Percentiles rank a stretch among this genome's conserved stretches.
Conservation (phyloP, 179 eudicot genomes). For the Spinacia oleracea region DNA sequence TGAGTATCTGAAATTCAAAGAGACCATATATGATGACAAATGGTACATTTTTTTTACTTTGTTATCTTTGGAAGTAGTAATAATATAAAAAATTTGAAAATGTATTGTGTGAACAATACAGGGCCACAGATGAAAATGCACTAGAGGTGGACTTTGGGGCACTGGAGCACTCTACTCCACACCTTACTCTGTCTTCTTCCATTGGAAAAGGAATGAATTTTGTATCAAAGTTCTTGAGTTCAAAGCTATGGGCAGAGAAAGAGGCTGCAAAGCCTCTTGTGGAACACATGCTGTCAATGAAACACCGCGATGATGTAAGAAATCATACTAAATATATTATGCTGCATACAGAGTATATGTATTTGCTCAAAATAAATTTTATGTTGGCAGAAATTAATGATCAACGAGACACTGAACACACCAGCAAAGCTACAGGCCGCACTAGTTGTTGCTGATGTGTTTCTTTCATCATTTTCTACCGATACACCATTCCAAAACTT, state of each 20-base stretch:
- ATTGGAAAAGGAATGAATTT: conserved; percentile 78
- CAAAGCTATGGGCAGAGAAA: conserved; percentile 51
- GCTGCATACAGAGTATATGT: background rate
- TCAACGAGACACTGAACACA: conserved; percentile 68
- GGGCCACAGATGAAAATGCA: conserved; percentile 85
- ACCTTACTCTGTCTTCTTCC: conserved; percentile 64
- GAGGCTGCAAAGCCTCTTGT: conserved; percentile 75
- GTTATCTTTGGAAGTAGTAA: background rate
- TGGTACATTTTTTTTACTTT: conserved; percentile 42
- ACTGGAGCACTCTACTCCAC: conserved; percentile 55
- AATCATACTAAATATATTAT: background rate
- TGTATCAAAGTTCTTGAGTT: conserved; percentile 61
- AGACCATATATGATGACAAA: conserved; percentile 60
- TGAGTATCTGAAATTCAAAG: conserved; percentile 79
- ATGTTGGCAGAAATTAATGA: conserved; percentile 73
- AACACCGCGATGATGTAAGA: conserved; percentile 73
- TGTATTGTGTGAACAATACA: conserved; percentile 30
- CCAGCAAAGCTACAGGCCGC: conserved; percentile 67
- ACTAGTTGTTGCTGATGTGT: conserved; percentile 64
- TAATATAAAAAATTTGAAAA: background rate
- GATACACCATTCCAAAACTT: conserved; percentile 63
- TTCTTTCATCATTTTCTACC: conserved; percentile 54
- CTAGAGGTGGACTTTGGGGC: conserved; percentile 93
- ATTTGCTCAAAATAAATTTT: conserved; percentile 2
- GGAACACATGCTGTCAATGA: conserved; percentile 66